Conservation (phyloP, 2,329 filamentous ascomycete species). For the Penicillium brevicompactum region DNA sequence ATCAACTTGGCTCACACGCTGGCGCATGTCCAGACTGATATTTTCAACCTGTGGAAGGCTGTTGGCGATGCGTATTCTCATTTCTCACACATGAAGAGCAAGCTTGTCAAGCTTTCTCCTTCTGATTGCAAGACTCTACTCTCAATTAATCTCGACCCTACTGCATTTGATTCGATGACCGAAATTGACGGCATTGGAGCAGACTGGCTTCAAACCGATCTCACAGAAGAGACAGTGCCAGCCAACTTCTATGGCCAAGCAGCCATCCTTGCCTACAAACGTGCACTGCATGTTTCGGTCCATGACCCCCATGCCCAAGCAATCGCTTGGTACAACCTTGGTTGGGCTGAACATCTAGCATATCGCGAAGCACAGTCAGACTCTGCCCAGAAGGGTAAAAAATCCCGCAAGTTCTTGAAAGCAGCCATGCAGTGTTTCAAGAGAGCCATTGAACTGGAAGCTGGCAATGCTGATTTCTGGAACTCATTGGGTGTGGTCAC, state of each 20-base stretch:
- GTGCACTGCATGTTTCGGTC: constrained; percentile 72
- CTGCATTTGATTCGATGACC: constrained; percentile 63
- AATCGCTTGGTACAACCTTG: constrained; percentile 95
- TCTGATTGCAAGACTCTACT: constrained; percentile 61
- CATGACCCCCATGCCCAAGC: constrained; percentile 84
- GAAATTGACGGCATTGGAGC: constrained; percentile 68
- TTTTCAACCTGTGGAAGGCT: constrained; percentile 95
- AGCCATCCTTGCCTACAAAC: constrained; percentile 82
- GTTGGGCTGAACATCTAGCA: constrained; percentile 87
- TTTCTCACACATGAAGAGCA: constrained; percentile 76
- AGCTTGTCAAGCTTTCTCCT: constrained; percentile 63
- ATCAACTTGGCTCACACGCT: constrained; percentile 69
- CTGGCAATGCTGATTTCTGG: constrained; percentile 95
- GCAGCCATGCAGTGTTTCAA: constrained; percentile 91
- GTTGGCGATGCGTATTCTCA: constrained; percentile 85
- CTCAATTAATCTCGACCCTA: constrained; percentile 48
- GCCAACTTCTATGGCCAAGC: constrained; percentile 64
- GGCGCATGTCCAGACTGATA: constrained; percentile 61
- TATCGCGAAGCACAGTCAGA: constrained; percentile 63
- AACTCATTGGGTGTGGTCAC: constrained; percentile 92
- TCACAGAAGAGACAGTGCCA: constrained; percentile 38
- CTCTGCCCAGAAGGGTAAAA: constrained; percentile 50
- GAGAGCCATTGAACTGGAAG: constrained; percentile 90
- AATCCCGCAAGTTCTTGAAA: constrained; percentile 68
- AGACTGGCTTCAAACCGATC: constrained; percentile 38